Base-by-base conservation (phyloP, 352 stramenopile genomes). In the Phytophthora multivora region DNA sequence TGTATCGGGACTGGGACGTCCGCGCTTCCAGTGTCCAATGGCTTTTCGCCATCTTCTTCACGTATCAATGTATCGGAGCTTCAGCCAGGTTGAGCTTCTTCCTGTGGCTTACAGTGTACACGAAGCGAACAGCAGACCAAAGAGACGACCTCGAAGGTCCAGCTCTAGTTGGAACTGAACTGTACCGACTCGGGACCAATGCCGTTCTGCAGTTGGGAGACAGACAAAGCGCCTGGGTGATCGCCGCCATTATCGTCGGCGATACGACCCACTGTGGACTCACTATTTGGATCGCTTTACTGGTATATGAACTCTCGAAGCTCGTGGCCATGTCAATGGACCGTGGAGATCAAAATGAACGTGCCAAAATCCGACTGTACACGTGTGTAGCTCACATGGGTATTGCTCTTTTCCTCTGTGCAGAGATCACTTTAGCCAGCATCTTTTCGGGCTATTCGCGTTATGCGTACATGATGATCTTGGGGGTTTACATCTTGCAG, bases 301-400 rank as follows among this genome's bases (percentile, higher is more conserved):
- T 88, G 33, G 63, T 85, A 10, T 88, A 86, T 48, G 71, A 81
- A 25, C 45, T 81, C 9, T 79, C 69, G 5, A 79, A 77, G 4
- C 51, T 81, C 7, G 66, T 73, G 10, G 47, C 57, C 0, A 19
- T 50, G 1, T 58, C 73, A 2, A 79, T 81, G 73, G 73, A 81
- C 18, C 66, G 73, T 31, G 73, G 73, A 10, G 69, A 75, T 30
- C 53, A 56, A 15, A 55, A 74, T n/a, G 73, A 81, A 39, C 42
- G 42, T 33, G 58, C 59, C 1, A 71, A 72, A 36, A 77, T 79
- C 12, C 63, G 66, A 2, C 5, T 69, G 21, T 81, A 81, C 46
- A 40, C 62, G 11, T 68, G 39, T 41, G 19, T 72, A 0, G 66
- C 51, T 4, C 69, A 81, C 41, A 38, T 33, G 0, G 23, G 51